A percentile compares a stretch with the other conserved stretches of the same genome.
phyloP scores from a whole-genome alignment of 257 asterid species.

The Solanum boliviense region DNA sequence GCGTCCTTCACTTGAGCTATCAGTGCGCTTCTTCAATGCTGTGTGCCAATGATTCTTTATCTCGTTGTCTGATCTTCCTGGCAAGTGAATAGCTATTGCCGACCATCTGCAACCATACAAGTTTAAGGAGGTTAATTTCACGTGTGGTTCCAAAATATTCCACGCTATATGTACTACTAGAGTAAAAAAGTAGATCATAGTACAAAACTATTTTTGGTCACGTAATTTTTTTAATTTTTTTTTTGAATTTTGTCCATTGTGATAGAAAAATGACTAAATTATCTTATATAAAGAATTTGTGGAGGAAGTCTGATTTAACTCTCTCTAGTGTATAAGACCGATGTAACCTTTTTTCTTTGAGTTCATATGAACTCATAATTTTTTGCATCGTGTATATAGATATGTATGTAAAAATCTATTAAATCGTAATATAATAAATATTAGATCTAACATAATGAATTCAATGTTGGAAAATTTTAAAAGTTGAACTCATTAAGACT shows the following conservation, averaged over 20 bases:
- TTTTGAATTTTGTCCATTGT: too few species aligned
- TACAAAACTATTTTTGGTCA: too few species aligned
- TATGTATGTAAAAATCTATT: too few species aligned
- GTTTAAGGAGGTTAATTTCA: neutral
- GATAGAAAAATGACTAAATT: too few species aligned
- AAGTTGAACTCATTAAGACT: neutral
- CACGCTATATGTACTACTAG: too few species aligned
- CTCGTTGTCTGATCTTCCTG: neutral
- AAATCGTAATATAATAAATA: too few species aligned
- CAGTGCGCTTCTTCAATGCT: neutral
- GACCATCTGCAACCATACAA: neutral
- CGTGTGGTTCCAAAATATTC: too few species aligned
- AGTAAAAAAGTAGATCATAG: too few species aligned
- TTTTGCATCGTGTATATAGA: neutral
- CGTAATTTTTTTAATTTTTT: too few species aligned
- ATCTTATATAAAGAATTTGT: too few species aligned
- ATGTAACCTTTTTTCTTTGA: neutral
- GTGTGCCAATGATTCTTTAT: slow-evolving; percentile 3
- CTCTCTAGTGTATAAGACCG: neutral
- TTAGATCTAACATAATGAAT: neutral
- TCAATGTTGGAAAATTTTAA: neutral
- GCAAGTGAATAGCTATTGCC: neutral
- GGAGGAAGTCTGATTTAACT: neutral
- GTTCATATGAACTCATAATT: neutral
- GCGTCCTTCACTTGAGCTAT: neutral